Evolutionary conservation across 805 yeast genomes (phyloP).

Genomic region (Suhomyces tanzawaensis): DNA sequence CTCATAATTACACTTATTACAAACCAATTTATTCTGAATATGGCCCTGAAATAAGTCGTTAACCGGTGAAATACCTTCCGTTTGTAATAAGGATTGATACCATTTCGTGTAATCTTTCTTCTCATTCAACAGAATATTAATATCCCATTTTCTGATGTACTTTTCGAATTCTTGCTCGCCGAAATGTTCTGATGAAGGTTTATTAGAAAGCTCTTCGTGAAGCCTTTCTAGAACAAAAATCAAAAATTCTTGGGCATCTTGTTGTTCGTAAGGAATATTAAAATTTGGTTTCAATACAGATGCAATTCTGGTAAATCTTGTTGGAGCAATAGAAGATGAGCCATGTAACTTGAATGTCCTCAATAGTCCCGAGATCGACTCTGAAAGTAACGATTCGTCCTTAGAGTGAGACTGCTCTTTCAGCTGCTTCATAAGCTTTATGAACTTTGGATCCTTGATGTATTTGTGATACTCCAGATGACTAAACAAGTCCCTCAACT

Average conservation of each 20-base stretch:
- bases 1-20: slow-evolving; percentile 62
- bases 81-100: slow-evolving; percentile 50
- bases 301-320: slow-evolving; percentile 55
- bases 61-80: slow-evolving; percentile 66
- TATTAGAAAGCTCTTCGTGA: slow-evolving; percentile 59
- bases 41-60: slow-evolving; percentile 72
- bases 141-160: slow-evolving; percentile 31
- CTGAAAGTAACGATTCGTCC: slow-evolving; percentile 32
- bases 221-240: slow-evolving; percentile 63
- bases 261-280: slow-evolving; percentile 70
- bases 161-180: slow-evolving; percentile 21
- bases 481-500: slow-evolving; percentile 49
- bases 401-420: slow-evolving; percentile 11
- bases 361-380: slow-evolving; percentile 53
- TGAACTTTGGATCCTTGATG: slow-evolving; percentile 33
- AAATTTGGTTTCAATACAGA: slow-evolving; percentile 61
- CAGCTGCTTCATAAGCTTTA: slow-evolving; percentile 20
- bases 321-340: slow-evolving; percentile 62
- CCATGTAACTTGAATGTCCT: slow-evolving; percentile 58
- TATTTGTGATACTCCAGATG: slow-evolving; percentile 44
- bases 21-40: slow-evolving; percentile 58
- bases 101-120: slow-evolving; percentile 58
- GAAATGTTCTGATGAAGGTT: slow-evolving; percentile 11
- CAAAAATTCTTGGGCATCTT: slow-evolving; percentile 77
- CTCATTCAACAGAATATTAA: slow-evolving; percentile 29